A percentile compares a stretch with the other conserved stretches of the same genome.
These are phyloP conservation scores for Ceratocystiopsis sp. DNA, from an alignment of 2,329 filamentous ascomycete genomes.

Conservation along the genomic window DNA sequence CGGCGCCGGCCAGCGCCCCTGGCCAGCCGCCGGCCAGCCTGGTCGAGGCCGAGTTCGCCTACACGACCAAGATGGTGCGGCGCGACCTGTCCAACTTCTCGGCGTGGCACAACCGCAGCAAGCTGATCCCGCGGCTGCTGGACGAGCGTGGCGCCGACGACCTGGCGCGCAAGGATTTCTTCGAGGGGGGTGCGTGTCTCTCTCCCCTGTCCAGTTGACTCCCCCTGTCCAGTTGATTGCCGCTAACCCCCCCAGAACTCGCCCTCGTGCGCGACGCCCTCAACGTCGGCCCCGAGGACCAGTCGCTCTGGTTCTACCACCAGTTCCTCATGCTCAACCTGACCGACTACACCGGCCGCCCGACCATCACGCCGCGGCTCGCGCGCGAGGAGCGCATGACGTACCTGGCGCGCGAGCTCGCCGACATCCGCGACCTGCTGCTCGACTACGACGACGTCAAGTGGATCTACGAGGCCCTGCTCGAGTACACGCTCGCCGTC, in stretches of 20 bases:
- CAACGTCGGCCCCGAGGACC: constrained; percentile 81
- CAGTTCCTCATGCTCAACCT: constrained; percentile 61
- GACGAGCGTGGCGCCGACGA: constrained; percentile 50
- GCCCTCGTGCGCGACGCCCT: constrained; percentile 58
- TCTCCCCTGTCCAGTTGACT: not conserved
- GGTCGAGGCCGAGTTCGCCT: constrained; percentile 67
- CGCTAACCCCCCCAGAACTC: constrained; percentile 37
- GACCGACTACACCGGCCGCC: constrained; percentile 27
- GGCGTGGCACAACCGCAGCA: constrained; percentile 84
- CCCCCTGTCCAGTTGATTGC: too few species aligned
- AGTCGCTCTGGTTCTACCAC: constrained; percentile 95
- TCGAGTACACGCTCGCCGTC: constrained; percentile 54
- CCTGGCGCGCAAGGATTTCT: constrained; percentile 44
- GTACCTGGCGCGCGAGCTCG: constrained; percentile 55
- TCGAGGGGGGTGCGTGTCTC: constrained; percentile 44
- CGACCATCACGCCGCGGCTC: constrained; percentile 49
- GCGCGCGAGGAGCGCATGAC: constrained; percentile 40
- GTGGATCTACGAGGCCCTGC: constrained; percentile 76
- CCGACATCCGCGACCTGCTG: constrained; percentile 50
- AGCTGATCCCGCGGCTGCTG: constrained; percentile 62
- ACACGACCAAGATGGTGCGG: constrained; percentile 78
- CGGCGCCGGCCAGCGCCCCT: constrained; percentile 7
- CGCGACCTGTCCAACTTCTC: constrained; percentile 89
- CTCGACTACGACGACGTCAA: constrained; percentile 46
- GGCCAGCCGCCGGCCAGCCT: constrained; percentile 33